phyloP scores from a whole-genome alignment of 192 early-diverging fungal genomes.

The Coemansia asiatica region DNA sequence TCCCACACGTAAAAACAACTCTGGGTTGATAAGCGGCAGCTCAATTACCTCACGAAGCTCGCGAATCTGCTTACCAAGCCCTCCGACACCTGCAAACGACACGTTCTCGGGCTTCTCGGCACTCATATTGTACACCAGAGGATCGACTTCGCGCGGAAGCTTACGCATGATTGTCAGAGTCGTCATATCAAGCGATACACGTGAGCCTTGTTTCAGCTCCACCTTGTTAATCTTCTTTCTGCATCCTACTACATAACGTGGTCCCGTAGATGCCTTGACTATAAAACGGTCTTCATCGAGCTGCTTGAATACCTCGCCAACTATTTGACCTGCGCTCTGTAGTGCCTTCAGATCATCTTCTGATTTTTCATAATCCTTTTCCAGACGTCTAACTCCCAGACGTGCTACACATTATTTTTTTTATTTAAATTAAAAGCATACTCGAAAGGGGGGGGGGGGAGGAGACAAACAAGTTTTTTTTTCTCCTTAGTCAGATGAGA shows the following conservation, averaged over 20 bases:
- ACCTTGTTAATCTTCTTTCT: constrained; percentile 91
- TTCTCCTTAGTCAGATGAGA: no score
- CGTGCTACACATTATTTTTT: constrained; percentile 57
- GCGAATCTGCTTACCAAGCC: constrained; percentile 92
- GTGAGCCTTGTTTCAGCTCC: constrained; percentile 93
- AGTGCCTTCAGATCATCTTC: constrained; percentile 98
- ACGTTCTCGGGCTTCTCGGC: constrained; percentile 94
- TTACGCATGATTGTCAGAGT: constrained; percentile 99
- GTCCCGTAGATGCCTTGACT: constrained; percentile 94
- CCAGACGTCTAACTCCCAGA: constrained; percentile 77
- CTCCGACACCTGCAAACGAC: constrained; percentile 97
- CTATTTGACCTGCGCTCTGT: constrained; percentile 98
- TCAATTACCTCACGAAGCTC: constrained; percentile 99
- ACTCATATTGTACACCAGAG: constrained; percentile 99
- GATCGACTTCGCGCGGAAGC: constrained; percentile 97
- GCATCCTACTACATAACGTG: constrained; percentile 98
- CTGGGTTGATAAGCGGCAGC: constrained; percentile 97
- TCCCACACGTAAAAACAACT: constrained; percentile 95
- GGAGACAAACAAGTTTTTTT: no score
- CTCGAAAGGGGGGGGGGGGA: no score
- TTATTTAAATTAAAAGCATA: no score
- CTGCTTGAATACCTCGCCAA: constrained; percentile 98
- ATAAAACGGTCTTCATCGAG: constrained; percentile 96
- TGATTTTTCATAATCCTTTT: constrained; percentile 91
- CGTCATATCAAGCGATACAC: constrained; percentile 99